Conservation (phyloP, 768 basidiomycete species). For the Galerina marginata region DNA sequence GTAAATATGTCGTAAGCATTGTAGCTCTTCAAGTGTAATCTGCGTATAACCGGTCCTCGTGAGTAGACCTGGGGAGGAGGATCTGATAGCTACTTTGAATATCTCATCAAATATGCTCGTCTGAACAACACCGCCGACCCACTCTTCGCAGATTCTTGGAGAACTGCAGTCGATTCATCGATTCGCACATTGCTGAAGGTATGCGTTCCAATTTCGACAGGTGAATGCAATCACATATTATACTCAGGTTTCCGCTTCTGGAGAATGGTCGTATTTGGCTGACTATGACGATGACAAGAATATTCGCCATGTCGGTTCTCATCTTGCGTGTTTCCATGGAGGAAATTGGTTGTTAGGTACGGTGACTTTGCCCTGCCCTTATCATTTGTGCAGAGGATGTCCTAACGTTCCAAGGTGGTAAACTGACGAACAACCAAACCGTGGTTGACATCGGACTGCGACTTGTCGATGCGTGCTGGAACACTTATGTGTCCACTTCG, state of each 20-base stretch:
- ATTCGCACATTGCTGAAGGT: conserved; percentile 63
- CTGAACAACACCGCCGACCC: conserved; percentile 67
- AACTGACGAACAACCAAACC: conserved; percentile 70
- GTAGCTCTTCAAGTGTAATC: neutral
- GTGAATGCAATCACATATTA: too few relatives aligned
- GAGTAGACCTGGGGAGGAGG: conserved; percentile 67
- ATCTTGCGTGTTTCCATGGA: conserved; percentile 74
- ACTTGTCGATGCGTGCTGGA: conserved; percentile 78
- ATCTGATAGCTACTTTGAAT: conserved; percentile 78
- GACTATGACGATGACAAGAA: conserved; percentile 49
- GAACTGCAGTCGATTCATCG: conserved; percentile 71
- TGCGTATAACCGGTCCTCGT: neutral
- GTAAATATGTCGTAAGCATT: conserved; percentile 52
- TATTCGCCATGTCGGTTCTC: conserved; percentile 69
- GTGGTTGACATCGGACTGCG: conserved; percentile 65
- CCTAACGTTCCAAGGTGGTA: conserved; percentile 49
- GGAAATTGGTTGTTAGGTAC: conserved; percentile 77
- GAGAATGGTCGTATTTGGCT: conserved; percentile 63
- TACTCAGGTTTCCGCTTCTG: conserved; percentile 63
- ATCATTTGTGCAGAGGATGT: too few relatives aligned
- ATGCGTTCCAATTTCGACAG: conserved; percentile 4
- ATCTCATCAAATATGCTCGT: conserved; percentile 73
- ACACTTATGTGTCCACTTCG: conserved; percentile 72
- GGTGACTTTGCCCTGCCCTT: neutral
- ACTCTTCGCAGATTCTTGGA: conserved; percentile 67